Conservation (phyloP, 345 rosid genomes). For the Rubroshorea leprosula region DNA sequence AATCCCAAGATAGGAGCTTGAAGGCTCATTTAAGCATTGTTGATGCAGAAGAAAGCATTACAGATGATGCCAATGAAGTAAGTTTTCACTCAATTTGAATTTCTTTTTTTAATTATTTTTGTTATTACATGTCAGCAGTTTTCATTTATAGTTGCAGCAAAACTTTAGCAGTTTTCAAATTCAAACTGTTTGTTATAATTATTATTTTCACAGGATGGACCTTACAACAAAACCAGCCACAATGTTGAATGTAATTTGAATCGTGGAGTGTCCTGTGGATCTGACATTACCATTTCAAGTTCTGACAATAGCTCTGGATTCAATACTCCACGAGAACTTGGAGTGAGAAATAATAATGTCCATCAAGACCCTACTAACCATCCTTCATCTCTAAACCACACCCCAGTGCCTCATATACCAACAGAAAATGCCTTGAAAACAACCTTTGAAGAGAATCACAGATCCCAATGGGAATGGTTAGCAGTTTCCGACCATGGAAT, state of each 20-base stretch:
- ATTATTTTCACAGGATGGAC: conserved; percentile 39
- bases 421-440: conserved; percentile 24
- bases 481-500: conserved; percentile 54
- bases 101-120: not conserved
- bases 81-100: conserved; percentile 12
- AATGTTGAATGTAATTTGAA: conserved; percentile 38
- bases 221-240: conserved; percentile 30
- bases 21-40: conserved; percentile 44
- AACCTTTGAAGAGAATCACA: conserved; percentile 43
- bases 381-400: conserved; percentile 30
- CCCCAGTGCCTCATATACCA: conserved; percentile 22
- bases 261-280: conserved; percentile 51
- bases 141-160: no score
- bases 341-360: conserved; percentile 30
- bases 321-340: conserved; percentile 59
- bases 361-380: conserved; percentile 31
- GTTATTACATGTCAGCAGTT: no score
- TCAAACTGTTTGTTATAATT: no score
- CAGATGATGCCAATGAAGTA: conserved; percentile 39
- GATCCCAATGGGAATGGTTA: conserved; percentile 55
- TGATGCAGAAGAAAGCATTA: conserved; percentile 27
- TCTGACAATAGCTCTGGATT: conserved; percentile 66
- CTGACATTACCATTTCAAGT: conserved; percentile 75
- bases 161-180: no score
- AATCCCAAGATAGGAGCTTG: conserved; percentile 44